These are phyloP conservation scores for Rhododendron mucronatum DNA, from an alignment of 148 eudicot genomes.

Conservation along the genomic window DNA sequence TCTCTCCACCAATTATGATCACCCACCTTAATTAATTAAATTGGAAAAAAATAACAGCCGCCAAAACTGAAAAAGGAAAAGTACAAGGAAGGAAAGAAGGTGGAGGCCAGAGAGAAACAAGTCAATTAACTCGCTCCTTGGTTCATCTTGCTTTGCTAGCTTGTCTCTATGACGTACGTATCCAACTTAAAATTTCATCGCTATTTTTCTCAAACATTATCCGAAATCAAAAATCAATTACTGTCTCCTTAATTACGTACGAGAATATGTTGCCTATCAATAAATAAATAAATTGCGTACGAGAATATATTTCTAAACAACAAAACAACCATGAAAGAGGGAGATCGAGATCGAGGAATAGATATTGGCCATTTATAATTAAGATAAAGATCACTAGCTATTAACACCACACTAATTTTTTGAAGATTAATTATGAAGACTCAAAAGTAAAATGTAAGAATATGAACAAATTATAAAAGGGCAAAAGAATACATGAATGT, in stretches of 20 bases:
- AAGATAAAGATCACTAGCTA: neutral
- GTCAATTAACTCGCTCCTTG: neutral
- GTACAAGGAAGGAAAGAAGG: neutral
- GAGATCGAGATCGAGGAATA: neutral
- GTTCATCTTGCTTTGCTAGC: neutral
- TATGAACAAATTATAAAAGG: neutral
- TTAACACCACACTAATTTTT: neutral
- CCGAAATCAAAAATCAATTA: neutral
- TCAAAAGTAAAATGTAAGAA: neutral
- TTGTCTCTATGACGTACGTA: neutral
- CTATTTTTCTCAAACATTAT: neutral
- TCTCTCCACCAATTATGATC: neutral
- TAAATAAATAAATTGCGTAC: no score
- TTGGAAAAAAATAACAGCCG: neutral
- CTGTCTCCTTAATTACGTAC: neutral
- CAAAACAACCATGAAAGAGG: neutral
- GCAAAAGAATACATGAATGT: neutral
- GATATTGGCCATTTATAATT: neutral
- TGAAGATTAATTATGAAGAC: neutral
- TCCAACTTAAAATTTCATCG: neutral
- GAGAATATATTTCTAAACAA: neutral
- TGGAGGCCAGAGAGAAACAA: neutral
- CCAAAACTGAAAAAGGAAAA: neutral
- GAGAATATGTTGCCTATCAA: no score
- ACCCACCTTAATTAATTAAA: neutral